Percentiles rank a stretch among this genome's conserved stretches.
Conservation (phyloP, 2,329 filamentous ascomycete species). For the Paecilomyces fulvus region DNA sequence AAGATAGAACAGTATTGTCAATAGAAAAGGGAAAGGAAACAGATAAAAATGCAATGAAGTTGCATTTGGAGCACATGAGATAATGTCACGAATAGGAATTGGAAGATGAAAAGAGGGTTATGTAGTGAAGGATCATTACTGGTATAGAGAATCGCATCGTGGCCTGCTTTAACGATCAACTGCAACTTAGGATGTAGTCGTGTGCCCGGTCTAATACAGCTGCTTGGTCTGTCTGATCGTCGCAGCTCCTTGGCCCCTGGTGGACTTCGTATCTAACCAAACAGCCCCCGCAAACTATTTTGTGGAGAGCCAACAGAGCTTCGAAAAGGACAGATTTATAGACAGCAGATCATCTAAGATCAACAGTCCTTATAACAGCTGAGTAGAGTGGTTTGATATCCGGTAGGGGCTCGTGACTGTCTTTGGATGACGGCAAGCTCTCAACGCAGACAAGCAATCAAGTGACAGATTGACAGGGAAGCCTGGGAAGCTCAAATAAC, state of each 20-base stretch:
- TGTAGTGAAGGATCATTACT: constrained; percentile 11
- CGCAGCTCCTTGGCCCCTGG: background rate
- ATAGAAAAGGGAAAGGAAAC: background rate
- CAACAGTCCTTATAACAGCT: background rate
- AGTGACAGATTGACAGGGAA: background rate
- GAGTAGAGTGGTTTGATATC: background rate
- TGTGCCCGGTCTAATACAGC: background rate
- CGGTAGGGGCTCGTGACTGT: background rate
- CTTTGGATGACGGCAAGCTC: background rate
- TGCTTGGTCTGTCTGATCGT: background rate
- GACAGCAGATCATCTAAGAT: background rate
- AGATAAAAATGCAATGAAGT: background rate
- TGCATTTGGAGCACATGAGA: background rate
- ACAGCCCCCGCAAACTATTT: background rate
- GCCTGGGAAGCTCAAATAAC: background rate
- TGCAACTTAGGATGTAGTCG: background rate
- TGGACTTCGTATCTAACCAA: background rate
- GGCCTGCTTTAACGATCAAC: background rate
- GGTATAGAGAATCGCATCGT: constrained; percentile 16
- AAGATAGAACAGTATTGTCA: background rate
- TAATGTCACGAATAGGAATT: background rate
- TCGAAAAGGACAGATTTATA: background rate
- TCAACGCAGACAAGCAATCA: background rate
- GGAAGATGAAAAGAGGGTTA: background rate
- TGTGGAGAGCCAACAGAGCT: background rate